Percentiles rank a stretch among this genome's conserved stretches.
Evolutionary conservation across 2,329 filamentous ascomycete genomes (phyloP).

Genomic region (Pseudogymnoascus pannorum): DNA sequence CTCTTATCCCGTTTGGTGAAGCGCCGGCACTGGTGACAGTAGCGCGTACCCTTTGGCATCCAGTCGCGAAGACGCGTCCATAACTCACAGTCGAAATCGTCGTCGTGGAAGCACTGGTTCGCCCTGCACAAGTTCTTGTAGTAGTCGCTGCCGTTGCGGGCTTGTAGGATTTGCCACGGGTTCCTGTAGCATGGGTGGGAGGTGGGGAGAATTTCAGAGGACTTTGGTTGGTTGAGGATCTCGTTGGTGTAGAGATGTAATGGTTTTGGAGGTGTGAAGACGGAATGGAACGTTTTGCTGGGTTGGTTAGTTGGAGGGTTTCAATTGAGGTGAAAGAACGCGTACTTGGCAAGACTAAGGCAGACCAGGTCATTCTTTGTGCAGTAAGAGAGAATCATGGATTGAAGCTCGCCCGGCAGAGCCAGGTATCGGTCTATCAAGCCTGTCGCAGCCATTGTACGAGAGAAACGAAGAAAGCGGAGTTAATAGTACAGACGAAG

Average conservation of each 20-base stretch:
- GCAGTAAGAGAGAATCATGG: neutral
- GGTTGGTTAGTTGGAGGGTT: neutral
- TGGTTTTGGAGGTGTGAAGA: neutral
- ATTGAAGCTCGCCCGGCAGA: slow-evolving; percentile 3
- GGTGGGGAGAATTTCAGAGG: neutral
- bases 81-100: neutral
- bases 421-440: slow-evolving; percentile 1
- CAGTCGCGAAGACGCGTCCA: neutral
- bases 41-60: neutral
- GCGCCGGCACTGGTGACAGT: neutral
- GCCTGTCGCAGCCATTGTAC: neutral
- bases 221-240: neutral
- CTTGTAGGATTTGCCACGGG: neutral
- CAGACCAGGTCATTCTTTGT: neutral
- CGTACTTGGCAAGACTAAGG: neutral
- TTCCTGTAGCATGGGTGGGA: neutral
- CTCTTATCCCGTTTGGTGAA: neutral
- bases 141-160: neutral
- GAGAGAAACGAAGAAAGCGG: neutral
- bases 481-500: neutral
- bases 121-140: neutral
- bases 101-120: neutral
- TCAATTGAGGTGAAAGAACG: neutral
- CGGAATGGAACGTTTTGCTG: neutral
- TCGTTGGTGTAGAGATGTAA: neutral